A percentile compares a stretch with the other conserved stretches of the same genome.
Conservation (phyloP, 2,329 filamentous ascomycete genomes). For the Botrytis elliptica region DNA sequence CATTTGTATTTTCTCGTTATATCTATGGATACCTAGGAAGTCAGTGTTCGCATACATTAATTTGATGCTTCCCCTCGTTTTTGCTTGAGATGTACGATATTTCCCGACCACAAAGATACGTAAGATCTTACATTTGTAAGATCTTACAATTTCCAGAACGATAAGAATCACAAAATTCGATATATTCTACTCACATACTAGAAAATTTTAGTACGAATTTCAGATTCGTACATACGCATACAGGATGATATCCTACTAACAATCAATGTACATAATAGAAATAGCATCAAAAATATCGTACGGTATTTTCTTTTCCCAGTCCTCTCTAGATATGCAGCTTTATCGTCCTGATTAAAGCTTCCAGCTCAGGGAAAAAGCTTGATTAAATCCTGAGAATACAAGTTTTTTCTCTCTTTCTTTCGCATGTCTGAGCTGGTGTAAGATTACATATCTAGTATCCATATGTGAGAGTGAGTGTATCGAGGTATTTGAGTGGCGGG, state of each 20-base stretch:
- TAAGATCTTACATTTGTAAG: rapidly evolving
- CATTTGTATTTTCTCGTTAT: neutral
- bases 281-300: too few species aligned
- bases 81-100: too few species aligned
- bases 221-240: too few species aligned
- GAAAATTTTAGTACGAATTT: too few species aligned
- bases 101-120: too few species aligned
- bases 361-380: neutral
- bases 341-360: neutral
- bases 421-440: neutral
- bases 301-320: too few species aligned
- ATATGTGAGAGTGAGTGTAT: neutral
- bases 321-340: neutral
- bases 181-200: too few species aligned
- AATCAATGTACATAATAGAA: too few species aligned
- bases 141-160: too few species aligned
- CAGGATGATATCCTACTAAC: too few species aligned
- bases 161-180: too few species aligned
- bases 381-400: neutral
- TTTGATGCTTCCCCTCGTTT: neutral
- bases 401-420: neutral
- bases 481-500: neutral
- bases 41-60: neutral
- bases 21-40: neutral
- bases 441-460: too few species aligned